Evolutionary conservation across 306 rosid species (phyloP), one percentile per base, ranked within the genome.

Genomic region (Corylus americana): DNA sequence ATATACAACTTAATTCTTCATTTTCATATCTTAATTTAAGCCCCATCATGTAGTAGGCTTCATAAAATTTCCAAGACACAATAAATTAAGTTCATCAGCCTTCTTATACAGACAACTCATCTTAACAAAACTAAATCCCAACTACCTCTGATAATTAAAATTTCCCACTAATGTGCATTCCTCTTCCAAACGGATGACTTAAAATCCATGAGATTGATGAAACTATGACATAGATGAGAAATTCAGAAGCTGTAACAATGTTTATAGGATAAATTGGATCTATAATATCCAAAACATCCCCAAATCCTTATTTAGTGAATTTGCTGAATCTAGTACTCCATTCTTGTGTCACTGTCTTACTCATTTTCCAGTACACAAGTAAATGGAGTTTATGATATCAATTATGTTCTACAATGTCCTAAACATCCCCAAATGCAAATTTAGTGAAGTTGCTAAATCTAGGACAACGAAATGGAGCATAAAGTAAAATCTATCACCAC

Each of bases 31-130:
- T 25, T 75, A n/a, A 6, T 16, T 31, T 39, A 69, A 27, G 29
- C 70, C 82, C 31, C 29, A 44, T 39, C 78, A 59, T 48, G 57
- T 39, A 69, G 54, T 59, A 80, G 35, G 59, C 27, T 61, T 25
- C 74, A 64, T 64, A 74, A 51, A 55, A 70, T 47, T 74, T 64
- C 49, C 50, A 42, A 67, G 42, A 29, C 44, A 62, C 50, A 17
- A 64, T 31, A 67, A 57, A 80, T 27, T 73, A 73, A 66, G 39
- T 61, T 27, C 81, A 39, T 22, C 27, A 4, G 7, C 75, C 67
- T 61, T 70, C 11, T 13, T 59, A 64, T 61, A 55, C 45, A 31
- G 51, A 63, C 58, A 78, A 37, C 50, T 74, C 73, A 69, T 67
- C 8, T 42, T 39, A 42, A 16, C 50, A 42, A 67, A 39, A 4